phyloP scores from a whole-genome alignment of 768 basidiomycete genomes.

The Boletus insuetus region DNA sequence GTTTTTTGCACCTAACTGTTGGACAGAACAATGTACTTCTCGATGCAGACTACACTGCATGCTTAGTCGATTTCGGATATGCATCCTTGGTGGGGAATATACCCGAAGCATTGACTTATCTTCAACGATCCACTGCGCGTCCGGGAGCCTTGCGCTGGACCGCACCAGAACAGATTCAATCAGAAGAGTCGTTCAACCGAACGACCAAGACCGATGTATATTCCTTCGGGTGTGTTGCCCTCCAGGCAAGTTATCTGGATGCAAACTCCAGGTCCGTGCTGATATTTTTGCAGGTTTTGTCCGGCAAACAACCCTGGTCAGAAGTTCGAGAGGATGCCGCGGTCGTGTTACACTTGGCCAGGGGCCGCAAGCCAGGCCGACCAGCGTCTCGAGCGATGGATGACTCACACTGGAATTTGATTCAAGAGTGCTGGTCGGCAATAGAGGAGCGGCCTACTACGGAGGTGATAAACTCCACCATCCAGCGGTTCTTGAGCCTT shows the following conservation, averaged over 20 bases:
- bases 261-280: slow-evolving; percentile 6
- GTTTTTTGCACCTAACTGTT: not conserved
- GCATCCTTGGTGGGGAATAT: slow-evolving; percentile 25
- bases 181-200: not conserved
- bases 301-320: no score
- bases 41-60: slow-evolving; percentile 27
- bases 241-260: slow-evolving; percentile 17
- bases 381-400: not conserved
- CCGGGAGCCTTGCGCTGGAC: slow-evolving; percentile 41
- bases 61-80: slow-evolving; percentile 45
- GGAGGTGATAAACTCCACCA: no score
- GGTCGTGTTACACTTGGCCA: slow-evolving; percentile 1
- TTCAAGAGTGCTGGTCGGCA: not conserved
- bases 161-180: slow-evolving; percentile 34
- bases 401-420: not conserved
- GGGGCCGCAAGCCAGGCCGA: not conserved
- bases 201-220: slow-evolving; percentile 13
- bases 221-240: slow-evolving; percentile 31
- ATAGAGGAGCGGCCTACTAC: no score
- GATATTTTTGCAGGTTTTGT: no score
- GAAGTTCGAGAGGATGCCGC: no score
- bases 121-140: slow-evolving; percentile 26
- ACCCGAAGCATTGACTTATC: slow-evolving; percentile 3
- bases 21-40: slow-evolving; percentile 22
- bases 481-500: no score